Percentiles rank a stretch among this genome's conserved stretches.
These are phyloP conservation scores for Chamaecrista fasciculata DNA, from an alignment of 306 rosid species.

Conservation along the genomic window DNA sequence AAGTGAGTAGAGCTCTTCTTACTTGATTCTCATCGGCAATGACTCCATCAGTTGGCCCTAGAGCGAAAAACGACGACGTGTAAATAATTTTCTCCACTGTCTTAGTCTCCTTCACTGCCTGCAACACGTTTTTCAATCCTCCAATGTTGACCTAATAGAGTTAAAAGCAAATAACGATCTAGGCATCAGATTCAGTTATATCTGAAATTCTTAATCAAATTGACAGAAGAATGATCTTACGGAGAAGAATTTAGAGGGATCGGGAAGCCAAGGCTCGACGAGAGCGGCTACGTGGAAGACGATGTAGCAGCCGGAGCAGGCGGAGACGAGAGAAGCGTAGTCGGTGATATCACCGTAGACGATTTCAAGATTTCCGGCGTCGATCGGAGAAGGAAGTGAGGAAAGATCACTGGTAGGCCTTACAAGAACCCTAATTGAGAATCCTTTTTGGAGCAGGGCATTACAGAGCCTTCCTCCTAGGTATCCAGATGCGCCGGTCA, in stretches of 20 bases:
- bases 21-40: conserved; percentile 79
- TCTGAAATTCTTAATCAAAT: neutral
- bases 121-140: conserved; percentile 71
- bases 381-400: conserved; percentile 43
- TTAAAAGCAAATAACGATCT: neutral
- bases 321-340: conserved; percentile 64
- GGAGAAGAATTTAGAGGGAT: conserved; percentile 65
- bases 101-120: conserved; percentile 64
- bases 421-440: conserved; percentile 66
- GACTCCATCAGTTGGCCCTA: conserved; percentile 72
- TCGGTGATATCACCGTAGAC: conserved; percentile 78
- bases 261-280: conserved; percentile 98
- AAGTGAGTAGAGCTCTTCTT: neutral
- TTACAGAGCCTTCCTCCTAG: conserved; percentile 77
- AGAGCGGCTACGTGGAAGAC: conserved; percentile 88
- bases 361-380: conserved; percentile 45
- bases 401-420: conserved; percentile 84
- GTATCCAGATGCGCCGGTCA: conserved; percentile 91
- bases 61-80: conserved; percentile 85
- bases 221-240: conserved; percentile 36
- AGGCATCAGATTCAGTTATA: neutral
- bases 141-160: conserved; percentile 65
- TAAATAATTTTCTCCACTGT: conserved; percentile 69
- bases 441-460: conserved; percentile 52
- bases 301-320: conserved; percentile 66